Conservation (phyloP, 2,329 filamentous ascomycete species). For the Monilinia polystroma region DNA sequence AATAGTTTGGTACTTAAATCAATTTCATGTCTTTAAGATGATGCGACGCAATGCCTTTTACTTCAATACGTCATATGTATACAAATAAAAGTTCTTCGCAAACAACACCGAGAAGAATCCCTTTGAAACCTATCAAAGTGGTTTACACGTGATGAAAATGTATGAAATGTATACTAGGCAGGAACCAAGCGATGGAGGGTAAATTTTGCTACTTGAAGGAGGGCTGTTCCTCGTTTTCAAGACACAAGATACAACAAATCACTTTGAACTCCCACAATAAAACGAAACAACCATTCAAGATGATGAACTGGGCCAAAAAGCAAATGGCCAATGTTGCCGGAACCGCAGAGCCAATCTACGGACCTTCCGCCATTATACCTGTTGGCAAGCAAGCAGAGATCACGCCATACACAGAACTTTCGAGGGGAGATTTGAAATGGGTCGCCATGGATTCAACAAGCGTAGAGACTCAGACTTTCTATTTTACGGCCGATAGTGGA, state of each 20-base stretch:
- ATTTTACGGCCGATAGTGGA: conserved; percentile 78
- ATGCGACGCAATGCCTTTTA: conserved; percentile 16
- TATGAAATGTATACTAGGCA: background rate
- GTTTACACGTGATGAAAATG: conserved; percentile 7
- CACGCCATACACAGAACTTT: conserved; percentile 77
- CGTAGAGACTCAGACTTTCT: conserved; percentile 95
- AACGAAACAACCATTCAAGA: conserved; percentile 45
- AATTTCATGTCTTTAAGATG: conserved; percentile 14
- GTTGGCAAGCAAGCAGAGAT: conserved; percentile 78
- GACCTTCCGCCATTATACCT: conserved; percentile 79
- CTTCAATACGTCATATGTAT: conserved; percentile 14
- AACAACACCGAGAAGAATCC: conserved; percentile 15
- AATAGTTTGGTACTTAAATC: background rate
- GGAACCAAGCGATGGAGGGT: conserved; percentile 22
- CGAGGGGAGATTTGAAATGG: conserved; percentile 81
- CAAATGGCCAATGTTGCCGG: conserved; percentile 84
- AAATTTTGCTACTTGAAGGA: conserved; percentile 13
- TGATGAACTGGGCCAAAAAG: conserved; percentile 95
- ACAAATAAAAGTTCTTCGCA: conserved; percentile 10
- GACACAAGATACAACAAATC: conserved; percentile 18
- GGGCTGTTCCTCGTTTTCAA: background rate
- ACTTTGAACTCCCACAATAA: conserved; percentile 1
- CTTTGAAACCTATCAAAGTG: conserved; percentile 1
- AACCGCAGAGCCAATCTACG: conserved; percentile 95
- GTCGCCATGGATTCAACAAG: conserved; percentile 74